Evolutionary conservation across 208 protist genomes (phyloP), one percentile per base, ranked within the genome.

Genomic region (Cochliopodium minus): DNA sequence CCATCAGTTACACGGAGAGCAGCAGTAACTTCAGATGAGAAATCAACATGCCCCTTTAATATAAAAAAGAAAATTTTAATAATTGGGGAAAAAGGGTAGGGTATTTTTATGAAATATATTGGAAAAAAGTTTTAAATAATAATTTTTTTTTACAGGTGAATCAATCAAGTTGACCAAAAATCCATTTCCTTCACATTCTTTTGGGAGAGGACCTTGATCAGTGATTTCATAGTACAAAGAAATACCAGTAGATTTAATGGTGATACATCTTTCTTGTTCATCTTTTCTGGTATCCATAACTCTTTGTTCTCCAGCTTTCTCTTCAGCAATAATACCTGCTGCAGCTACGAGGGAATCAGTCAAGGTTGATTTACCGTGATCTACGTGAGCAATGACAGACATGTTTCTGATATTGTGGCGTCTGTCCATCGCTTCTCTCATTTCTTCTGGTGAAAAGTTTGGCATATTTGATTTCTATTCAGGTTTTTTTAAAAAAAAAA

Each of bases 1-100:
- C 95, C 95, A 74, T 99, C 94, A 57, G 94, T 97, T 59, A 98
- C 92, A 82, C 95, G 85, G 33, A 99, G 86, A 34, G 94, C 94
- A 45, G 94, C 92, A 49, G 93, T 97, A 54, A 98, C 94, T 74
- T 96, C 94, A 62, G 91, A 96, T 17, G 85, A 94, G 77, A 98
- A 98, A 70, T 99, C 94, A 54, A 98, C 93, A 85, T 98, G 95
- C 49, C 93, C 91, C n/a, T n/a, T n/a, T n/a, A n/a, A n/a, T n/a
- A n/a, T n/a, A n/a, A n/a, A n/a, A n/a, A n/a, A n/a, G n/a, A n/a
- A n/a, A n/a, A n/a, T n/a, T n/a, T n/a, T n/a, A n/a, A 13, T n/a
- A n/a, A n/a, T n/a, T n/a, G n/a, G n/a, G n/a, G n/a, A n/a, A n/a
- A n/a, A n/a, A n/a, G n/a, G n/a, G n/a, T n/a, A n/a, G n/a, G n/a